Evolutionary conservation across 2,329 filamentous ascomycete species (phyloP).

Genomic region (Keithomyces neogunnii): DNA sequence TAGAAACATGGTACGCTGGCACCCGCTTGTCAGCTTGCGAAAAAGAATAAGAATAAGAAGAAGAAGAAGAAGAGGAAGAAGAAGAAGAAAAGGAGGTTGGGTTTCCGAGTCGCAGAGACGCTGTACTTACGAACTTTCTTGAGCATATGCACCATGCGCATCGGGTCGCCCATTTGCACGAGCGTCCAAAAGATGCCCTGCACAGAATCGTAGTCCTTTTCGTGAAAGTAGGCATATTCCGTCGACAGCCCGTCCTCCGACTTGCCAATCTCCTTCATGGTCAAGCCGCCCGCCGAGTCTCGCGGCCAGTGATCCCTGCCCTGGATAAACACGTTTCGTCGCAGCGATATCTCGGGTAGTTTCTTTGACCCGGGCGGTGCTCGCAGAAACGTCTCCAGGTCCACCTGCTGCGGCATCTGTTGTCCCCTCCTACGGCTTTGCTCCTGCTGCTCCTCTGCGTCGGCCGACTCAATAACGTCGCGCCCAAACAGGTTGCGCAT

Average conservation of each 20-base stretch:
- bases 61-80: no score
- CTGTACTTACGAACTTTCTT: conserved; percentile 25
- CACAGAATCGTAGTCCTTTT: conserved; percentile 60
- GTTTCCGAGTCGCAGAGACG: background rate
- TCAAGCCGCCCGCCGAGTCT: conserved; percentile 69
- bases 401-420: conserved; percentile 39
- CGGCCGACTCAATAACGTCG: conserved; percentile 47
- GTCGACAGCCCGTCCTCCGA: conserved; percentile 42
- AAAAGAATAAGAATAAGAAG: background rate
- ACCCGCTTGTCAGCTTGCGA: conserved; percentile 38
- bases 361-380: conserved; percentile 48
- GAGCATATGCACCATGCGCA: conserved; percentile 70
- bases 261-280: conserved; percentile 57
- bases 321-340: conserved; percentile 76
- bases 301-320: conserved; percentile 83
- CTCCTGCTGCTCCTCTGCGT: conserved; percentile 40
- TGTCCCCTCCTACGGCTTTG: conserved; percentile 23
- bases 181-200: conserved; percentile 70
- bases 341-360: conserved; percentile 61
- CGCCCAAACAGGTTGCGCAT: conserved; percentile 61
- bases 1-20: conserved; percentile 83
- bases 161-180: conserved; percentile 78
- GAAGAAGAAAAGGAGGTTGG: background rate
- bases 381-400: conserved; percentile 47
- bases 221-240: conserved; percentile 74